Conservation (phyloP, 768 basidiomycete species). For the Sporobolomyces phaffii region DNA sequence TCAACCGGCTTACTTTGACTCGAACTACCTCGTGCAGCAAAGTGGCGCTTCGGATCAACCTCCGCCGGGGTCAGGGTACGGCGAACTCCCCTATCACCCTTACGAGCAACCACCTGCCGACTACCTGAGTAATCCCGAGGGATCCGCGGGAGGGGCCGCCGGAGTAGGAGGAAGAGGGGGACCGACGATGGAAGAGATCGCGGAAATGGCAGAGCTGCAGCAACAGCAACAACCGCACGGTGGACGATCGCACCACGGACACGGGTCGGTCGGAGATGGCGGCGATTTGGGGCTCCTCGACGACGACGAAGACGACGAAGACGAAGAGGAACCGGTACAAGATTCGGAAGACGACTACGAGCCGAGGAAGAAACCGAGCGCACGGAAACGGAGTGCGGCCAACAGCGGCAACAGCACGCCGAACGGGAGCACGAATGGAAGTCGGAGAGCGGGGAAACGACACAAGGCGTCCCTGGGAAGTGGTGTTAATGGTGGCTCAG, state of each 20-base stretch:
- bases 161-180: not conserved
- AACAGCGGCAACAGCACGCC: not conserved
- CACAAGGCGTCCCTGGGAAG: no score
- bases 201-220: not conserved
- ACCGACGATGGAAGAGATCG: slow-evolving; percentile 1
- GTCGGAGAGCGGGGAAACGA: slow-evolving; percentile 2
- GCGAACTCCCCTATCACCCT: no score
- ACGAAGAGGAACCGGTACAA: not conserved
- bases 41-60: no score
- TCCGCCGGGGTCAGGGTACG: no score
- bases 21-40: not conserved
- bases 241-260: not conserved
- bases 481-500: no score
- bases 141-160: no score
- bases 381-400: slow-evolving; percentile 1
- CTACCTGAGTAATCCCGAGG: no score
- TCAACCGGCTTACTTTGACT: not conserved
- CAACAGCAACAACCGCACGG: not conserved
- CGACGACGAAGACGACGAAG: not conserved
- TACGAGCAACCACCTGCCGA: no score
- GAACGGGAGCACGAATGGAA: not conserved
- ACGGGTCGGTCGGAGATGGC: not conserved
- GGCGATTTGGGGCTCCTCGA: not conserved
- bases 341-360: slow-evolving; percentile 11
- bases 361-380: not conserved